Base-by-base conservation (phyloP, 73 alveolate species). In the Paramecium sonneborni region DNA sequence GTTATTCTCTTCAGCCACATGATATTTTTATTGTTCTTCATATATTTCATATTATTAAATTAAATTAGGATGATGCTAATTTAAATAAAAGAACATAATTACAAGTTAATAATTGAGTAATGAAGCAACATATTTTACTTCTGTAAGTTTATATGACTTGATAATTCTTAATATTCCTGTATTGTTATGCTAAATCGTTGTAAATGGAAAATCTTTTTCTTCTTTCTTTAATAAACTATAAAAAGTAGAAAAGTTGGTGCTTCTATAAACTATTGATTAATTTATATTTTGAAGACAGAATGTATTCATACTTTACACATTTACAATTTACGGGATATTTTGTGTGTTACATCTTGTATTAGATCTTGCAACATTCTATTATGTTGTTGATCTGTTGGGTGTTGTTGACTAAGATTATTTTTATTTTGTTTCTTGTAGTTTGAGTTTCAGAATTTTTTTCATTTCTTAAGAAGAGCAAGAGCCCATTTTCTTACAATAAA, bases 41-140 rank as follows among this genome's bases (percentile, higher is more conserved):
- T 62, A 62, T 30, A 62, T 62, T 62, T 62, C 84, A 32, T 30
- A 62, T 62, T 23, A 62, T 62, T 62, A 12, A 32, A 62, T 62
- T 11, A 62, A 12, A n/a, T 62, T 62, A 12, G 84, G 84, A 62
- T 62, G 84, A 62, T 62, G 21, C 84, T 62, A 62, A 26, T 26
- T n/a, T 30, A 32, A 26, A 4, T 11, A 3, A 3, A 30, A 0
- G 44, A 52, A 52, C 3, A 62, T 62, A 62, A 30, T 30, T 62
- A 62, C 84, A 62, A 62, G 84, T 62, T 62, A 62, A 62, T 62
- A 62, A 30, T 62, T 62, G 39, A 62, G 39, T 62, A 62, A 32
- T 1, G 39, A 62, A 30, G 84, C 21, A 26, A 62, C 46, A 62
- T 62, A 62, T 26, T 62, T 26, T 30, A 1, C 26, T 23, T 62